Evolutionary conservation across 306 rosid genomes (phyloP).

Genomic region (Prunus fruticosa): DNA sequence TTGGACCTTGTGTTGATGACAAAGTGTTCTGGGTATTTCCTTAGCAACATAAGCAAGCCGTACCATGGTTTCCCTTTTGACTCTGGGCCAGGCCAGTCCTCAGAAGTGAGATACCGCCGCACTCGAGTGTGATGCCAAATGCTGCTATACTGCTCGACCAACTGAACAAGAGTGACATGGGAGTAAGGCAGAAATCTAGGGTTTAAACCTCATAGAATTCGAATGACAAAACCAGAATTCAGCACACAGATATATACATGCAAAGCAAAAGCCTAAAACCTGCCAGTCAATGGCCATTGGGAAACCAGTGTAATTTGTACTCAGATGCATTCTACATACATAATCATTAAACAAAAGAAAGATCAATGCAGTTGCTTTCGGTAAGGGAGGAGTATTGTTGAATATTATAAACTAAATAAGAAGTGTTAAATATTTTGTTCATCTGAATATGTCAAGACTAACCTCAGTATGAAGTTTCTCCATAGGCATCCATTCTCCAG

Average conservation of each 20-base stretch:
- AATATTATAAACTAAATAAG: background rate
- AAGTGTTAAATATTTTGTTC: background rate
- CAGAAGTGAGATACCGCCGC: conserved; percentile 82
- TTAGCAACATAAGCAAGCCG: conserved; percentile 84
- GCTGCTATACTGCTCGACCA: conserved; percentile 69
- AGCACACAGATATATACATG: background rate
- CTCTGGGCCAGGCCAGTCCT: conserved; percentile 86
- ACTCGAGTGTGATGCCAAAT: conserved; percentile 91
- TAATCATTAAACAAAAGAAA: background rate
- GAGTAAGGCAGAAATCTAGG: background rate
- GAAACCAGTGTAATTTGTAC: background rate
- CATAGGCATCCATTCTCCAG: conserved; percentile 99
- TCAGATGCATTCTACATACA: background rate
- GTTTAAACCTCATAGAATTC: background rate
- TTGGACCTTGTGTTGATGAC: conserved; percentile 97
- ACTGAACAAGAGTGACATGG: conserved; percentile 38
- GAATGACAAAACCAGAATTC: background rate
- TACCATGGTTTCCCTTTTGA: conserved; percentile 98
- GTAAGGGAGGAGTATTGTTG: background rate
- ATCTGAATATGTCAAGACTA: conserved; percentile 26
- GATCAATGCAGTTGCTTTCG: too few species aligned
- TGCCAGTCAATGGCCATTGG: background rate
- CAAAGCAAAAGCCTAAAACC: background rate
- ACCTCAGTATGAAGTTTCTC: conserved; percentile 95
- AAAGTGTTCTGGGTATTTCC: conserved; percentile 97